Base-by-base conservation (phyloP, 2,329 filamentous ascomycete species). In the Beauveria scarabaeidicola region DNA sequence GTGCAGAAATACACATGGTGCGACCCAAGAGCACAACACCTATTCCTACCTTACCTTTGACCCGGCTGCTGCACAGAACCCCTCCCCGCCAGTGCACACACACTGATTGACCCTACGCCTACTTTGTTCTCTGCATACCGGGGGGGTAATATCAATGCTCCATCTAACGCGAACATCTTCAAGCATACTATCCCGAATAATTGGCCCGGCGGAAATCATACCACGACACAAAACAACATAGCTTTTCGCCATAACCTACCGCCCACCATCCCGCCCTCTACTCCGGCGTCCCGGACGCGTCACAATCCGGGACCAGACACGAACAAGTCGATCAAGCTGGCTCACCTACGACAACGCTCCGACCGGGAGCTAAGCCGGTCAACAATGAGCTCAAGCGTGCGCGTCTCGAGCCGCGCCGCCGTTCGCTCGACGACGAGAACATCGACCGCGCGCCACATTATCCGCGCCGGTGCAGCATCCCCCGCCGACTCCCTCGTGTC, bases 401-500 rank as follows among this genome's bases (percentile, higher is more conserved):
- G 57, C 54, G 53, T 63, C 40, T 58, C 63, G 32, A 67, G 64
- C 40, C 69, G 71, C 36, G 59, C 63, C 60, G 63, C 66, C 60
- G 63, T 65, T 51, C 63, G 70, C 56, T 60, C 62, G 11, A 64
- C 62, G 48, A 63, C 50, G 50, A 63, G 65, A 58, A 61, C 64
- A n/a, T 67, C 69, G 46, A 60, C 68, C 13, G 60, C 63, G 51
- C 65, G 70, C 60, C 54, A 62, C 62, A 38, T 63, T 66, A 32
- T 63, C 65, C 32, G 70, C 48, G 64, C 63, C 47, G 74, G 77
- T 51, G 78, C 87, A 29, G 75, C 80, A 13, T 93, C 92, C 5
- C 90, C 91, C 5, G 83, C 88, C 61, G 84, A 85, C 50, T 90
- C 89, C 8, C 70, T 90, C 23, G 66, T 68, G 52, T 79, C 81